These are phyloP conservation scores for Acanthamoeba divionensis DNA, from an alignment of 208 protist species.

Conservation along the genomic window DNA sequence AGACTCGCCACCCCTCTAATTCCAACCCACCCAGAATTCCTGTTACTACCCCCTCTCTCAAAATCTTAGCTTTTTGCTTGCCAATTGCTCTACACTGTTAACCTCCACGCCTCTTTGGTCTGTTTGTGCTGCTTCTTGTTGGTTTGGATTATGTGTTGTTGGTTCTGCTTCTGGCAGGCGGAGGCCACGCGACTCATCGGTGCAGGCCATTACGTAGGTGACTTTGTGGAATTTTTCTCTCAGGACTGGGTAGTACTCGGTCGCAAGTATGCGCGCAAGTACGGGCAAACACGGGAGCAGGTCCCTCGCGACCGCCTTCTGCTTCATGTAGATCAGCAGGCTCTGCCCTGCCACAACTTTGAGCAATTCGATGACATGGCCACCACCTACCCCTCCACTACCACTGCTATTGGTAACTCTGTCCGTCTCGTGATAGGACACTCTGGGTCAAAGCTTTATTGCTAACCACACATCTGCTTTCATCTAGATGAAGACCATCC, in stretches of 20 bases:
- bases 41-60: background rate
- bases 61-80: background rate
- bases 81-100: background rate
- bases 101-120: background rate
- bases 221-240: background rate
- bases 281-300: background rate
- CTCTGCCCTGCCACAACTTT: background rate
- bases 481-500: background rate
- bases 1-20: background rate
- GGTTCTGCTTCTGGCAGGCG: background rate
- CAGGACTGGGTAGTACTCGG: conserved; percentile 16
- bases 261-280: background rate
- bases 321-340: background rate
- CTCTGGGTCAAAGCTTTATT: background rate
- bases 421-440: background rate
- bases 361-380: background rate
- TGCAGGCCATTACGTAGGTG: background rate
- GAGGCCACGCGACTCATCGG: background rate
- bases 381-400: background rate
- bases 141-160: background rate
- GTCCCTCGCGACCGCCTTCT: background rate
- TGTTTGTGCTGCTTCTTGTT: background rate
- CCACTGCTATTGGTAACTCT: background rate
- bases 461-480: background rate
- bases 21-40: background rate